Conservation (phyloP, 75 land plant genomes). For the Larix kaempferi region DNA sequence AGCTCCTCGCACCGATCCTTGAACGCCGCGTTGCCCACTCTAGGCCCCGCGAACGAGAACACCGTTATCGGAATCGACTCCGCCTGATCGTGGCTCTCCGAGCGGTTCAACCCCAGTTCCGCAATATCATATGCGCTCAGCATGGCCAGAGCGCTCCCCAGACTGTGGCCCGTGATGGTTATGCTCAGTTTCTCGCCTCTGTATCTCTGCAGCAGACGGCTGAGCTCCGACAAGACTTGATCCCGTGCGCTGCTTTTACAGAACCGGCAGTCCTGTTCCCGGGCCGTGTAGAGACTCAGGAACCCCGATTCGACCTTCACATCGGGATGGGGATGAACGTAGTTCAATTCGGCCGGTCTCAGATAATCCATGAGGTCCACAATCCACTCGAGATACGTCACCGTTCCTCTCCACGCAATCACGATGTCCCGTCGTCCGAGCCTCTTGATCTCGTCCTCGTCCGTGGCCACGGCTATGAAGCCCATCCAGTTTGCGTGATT, state of each 20-base stretch:
- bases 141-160: conserved; percentile 64
- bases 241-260: conserved; percentile 45
- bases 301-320: conserved; percentile 54
- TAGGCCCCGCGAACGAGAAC: conserved; percentile 55
- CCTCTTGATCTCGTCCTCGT: conserved; percentile 29
- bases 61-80: conserved; percentile 35
- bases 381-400: conserved; percentile 53
- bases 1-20: conserved; percentile 45
- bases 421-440: conserved; percentile 54
- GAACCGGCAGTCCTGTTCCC: conserved; percentile 29
- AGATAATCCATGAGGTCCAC: conserved; percentile 35
- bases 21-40: conserved; percentile 55
- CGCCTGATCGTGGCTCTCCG: neutral
- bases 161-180: conserved; percentile 73
- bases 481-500: conserved; percentile 65
- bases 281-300: conserved; percentile 45
- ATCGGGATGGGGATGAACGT: neutral
- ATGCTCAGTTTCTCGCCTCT: conserved; percentile 52
- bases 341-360: conserved; percentile 13
- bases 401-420: conserved; percentile 59
- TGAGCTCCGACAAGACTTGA: conserved; percentile 42
- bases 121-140: conserved; percentile 73
- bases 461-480: conserved; percentile 50
- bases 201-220: conserved; percentile 31
- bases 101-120: conserved; percentile 42